Conservation (phyloP, 805 yeast genomes). For the Cyberlindnera veronae region DNA sequence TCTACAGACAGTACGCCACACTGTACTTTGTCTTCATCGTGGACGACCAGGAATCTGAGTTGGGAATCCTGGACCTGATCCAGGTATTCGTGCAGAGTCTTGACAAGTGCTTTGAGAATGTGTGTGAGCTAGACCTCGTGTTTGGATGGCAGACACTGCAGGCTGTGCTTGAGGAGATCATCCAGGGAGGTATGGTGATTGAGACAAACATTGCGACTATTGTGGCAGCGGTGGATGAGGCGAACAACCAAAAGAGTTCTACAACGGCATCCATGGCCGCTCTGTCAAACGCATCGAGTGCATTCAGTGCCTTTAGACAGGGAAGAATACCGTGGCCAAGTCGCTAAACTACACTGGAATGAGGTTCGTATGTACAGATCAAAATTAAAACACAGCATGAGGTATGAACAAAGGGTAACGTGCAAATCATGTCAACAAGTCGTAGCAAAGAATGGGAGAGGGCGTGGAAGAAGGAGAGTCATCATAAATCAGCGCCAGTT, state of each 20-base stretch:
- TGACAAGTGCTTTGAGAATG: slow-evolving; percentile 89
- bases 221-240: slow-evolving; percentile 78
- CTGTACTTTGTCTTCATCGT: slow-evolving; percentile 94
- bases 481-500: slow-evolving; percentile 22
- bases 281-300: slow-evolving; percentile 29
- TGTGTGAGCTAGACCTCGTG: slow-evolving; percentile 93
- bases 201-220: slow-evolving; percentile 83
- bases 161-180: slow-evolving; percentile 84
- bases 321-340: slow-evolving; percentile 28
- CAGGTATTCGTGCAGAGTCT: slow-evolving; percentile 96
- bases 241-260: slow-evolving; percentile 29
- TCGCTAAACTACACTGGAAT: slow-evolving; percentile 3
- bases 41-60: slow-evolving; percentile 92
- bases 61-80: slow-evolving; percentile 89
- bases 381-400: neutral
- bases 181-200: slow-evolving; percentile 97
- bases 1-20: slow-evolving; percentile 92
- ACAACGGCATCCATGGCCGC: slow-evolving; percentile 16
- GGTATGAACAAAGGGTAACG: neutral
- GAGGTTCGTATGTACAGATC: neutral
- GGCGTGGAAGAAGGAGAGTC: neutral
- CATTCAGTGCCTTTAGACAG: slow-evolving; percentile 27
- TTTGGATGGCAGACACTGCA: slow-evolving; percentile 98
- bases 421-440: neutral
- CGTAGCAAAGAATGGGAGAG: neutral